Conservation (phyloP, 495 filamentous ascomycete genomes). For the Penicillium cataractarum region DNA sequence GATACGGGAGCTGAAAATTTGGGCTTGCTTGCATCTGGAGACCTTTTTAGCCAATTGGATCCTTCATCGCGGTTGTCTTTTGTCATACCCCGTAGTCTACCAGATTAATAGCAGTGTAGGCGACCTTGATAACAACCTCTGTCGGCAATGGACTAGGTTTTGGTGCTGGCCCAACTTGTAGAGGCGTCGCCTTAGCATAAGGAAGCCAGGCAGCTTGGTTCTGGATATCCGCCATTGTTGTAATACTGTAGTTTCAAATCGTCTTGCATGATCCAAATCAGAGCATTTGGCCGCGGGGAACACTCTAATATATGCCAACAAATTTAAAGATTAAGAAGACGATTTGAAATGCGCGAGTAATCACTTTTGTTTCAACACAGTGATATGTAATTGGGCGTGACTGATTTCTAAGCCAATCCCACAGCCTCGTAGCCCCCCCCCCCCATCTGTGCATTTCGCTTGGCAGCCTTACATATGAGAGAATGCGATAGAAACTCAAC, state of each 20-base stretch:
- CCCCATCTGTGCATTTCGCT: background rate
- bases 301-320: background rate
- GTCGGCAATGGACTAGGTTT: slow-evolving; percentile 19
- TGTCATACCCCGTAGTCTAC: slow-evolving; percentile 17
- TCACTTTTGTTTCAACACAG: background rate
- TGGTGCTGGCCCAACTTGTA: slow-evolving; percentile 21
- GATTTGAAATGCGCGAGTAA: background rate
- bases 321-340: background rate
- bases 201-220: background rate
- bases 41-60: background rate
- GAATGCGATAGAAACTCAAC: background rate
- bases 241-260: background rate
- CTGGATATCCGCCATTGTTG: background rate
- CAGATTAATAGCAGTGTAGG: slow-evolving; percentile 24
- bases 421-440: background rate
- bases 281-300: background rate
- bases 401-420: background rate
- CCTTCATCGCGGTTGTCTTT: background rate
- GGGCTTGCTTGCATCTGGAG: background rate
- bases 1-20: background rate
- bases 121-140: slow-evolving; percentile 27
- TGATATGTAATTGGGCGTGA: background rate
- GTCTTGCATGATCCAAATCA: background rate
- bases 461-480: background rate
- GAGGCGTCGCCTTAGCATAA: slow-evolving; percentile 1